Base-by-base conservation (phyloP, 2,329 filamentous ascomycete species). In the Exophiala oligosperma region DNA sequence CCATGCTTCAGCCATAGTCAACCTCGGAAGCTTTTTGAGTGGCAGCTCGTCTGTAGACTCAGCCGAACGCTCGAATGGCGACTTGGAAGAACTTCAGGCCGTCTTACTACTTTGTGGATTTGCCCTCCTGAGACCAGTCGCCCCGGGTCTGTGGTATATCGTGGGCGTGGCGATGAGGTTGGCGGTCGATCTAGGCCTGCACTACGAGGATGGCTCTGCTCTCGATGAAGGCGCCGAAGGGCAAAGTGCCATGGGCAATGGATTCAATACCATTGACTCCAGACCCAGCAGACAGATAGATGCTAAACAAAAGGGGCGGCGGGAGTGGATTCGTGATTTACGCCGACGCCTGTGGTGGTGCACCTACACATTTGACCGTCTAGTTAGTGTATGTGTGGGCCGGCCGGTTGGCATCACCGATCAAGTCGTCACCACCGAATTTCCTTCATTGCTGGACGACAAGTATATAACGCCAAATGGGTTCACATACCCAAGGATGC, bases 91-190 rank as follows among this genome's bases (percentile, higher is more conserved):
- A 69, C 78, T 97, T 52, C 93, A 97, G 71, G 92, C 92, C n/a
- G 92, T 97, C 6, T 76, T 97, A 49, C 78, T 97, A 43, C 80
- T 97, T 47, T 92, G 93, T 46, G 92, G 92, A 54, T 96, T 97
- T 79, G 93, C 93, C 6, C 79, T 99, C 49, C 80, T 97, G 62
- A 84, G 93, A 54, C 94, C 94, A 1, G 92, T 97, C 23, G 91
- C 93, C 1, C 93, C 93, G 0, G 94, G 94, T 12, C 77, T 97
- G 46, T 97, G 93, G 93, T 97, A 97, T 74, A 97, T 97, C 61
- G 90, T 95, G 59, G 94, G 94, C 9, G 92, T 97, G 44, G 93
- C 93, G 4, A 89, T 96, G 60, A 87, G 94, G 38, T 76, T 97
- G 52, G 93, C 91, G 5, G 89, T 97, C 23, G 94, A 97, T 71